Percentiles rank a stretch among this genome's conserved stretches.
Conservation (phyloP, 768 basidiomycete genomes). For the Tubosaeta brunneosetosa region DNA sequence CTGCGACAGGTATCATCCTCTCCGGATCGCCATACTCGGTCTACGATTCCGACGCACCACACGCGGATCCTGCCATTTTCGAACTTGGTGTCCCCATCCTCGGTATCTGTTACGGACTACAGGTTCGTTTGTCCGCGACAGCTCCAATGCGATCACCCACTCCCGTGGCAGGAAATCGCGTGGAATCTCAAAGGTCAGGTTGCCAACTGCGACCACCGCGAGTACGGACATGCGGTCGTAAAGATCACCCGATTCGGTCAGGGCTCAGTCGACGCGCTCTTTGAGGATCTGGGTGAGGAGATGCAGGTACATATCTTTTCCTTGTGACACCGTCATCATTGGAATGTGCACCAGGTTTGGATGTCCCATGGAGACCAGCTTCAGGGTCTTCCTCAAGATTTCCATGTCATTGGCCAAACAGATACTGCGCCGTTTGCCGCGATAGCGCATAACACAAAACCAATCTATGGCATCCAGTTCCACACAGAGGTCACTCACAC, state of each 20-base stretch:
- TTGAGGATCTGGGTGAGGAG: slow-evolving; percentile 81
- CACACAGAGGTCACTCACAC: slow-evolving; percentile 98
- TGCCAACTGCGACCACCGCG: slow-evolving; percentile 81
- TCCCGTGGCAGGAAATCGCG: slow-evolving; percentile 74
- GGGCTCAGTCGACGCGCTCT: slow-evolving; percentile 65
- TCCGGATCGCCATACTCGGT: slow-evolving; percentile 99
- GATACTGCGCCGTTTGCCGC: slow-evolving; percentile 88
- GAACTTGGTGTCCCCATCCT: slow-evolving; percentile 85
- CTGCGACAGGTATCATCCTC: slow-evolving; percentile 75
- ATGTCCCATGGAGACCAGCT: slow-evolving; percentile 99
- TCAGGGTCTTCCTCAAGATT: slow-evolving; percentile 71
- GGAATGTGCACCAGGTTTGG: slow-evolving; percentile 71
- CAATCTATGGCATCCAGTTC: slow-evolving; percentile 96
- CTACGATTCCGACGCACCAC: slow-evolving; percentile 88
- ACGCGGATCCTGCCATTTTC: slow-evolving; percentile 90
- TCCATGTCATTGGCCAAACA: slow-evolving; percentile 86
- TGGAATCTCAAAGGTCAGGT: slow-evolving; percentile 84
- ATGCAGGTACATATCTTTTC: slow-evolving; percentile 60
- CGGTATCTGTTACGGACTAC: slow-evolving; percentile 96
- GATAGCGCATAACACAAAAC: slow-evolving; percentile 83
- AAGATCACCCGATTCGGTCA: slow-evolving; percentile 61
- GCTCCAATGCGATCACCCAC: not conserved
- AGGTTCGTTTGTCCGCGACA: slow-evolving; percentile 45
- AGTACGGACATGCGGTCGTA: slow-evolving; percentile 90
- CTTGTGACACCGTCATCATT: not conserved